These are phyloP conservation scores for Mortierella sp. DNA, from an alignment of 371 early-diverging fungal genomes.

Conservation along the genomic window DNA sequence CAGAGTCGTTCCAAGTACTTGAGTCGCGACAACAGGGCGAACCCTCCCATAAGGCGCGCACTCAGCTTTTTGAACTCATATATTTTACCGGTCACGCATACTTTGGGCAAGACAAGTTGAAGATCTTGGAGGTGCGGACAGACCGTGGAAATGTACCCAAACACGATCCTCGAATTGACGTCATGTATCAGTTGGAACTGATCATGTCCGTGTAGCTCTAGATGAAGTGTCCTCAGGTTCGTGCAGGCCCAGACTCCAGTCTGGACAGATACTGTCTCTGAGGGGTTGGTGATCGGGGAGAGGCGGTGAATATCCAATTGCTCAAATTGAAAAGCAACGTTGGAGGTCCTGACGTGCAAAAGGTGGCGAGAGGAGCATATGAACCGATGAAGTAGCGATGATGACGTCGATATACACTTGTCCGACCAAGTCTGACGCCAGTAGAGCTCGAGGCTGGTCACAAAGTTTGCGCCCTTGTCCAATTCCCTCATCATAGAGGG, in stretches of 20 bases:
- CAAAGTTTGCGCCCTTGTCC: neutral
- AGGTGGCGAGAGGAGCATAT: neutral
- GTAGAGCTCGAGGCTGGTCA: conserved; percentile 1
- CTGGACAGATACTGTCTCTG: neutral
- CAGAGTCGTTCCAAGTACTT: conserved; percentile 1
- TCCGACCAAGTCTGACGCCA: neutral
- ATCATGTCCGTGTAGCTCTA: neutral
- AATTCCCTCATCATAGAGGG: neutral
- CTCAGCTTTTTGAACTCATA: neutral
- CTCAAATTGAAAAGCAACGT: neutral
- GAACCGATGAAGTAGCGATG: neutral
- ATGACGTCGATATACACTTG: neutral
- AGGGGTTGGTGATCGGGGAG: neutral
- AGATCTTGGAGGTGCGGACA: conserved; percentile 8
- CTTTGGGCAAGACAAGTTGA: neutral
- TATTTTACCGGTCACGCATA: neutral
- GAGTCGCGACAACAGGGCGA: neutral
- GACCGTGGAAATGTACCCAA: neutral
- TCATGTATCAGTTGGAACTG: neutral
- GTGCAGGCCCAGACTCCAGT: conserved; percentile 2
- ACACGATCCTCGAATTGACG: neutral
- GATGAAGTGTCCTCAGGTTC: conserved; percentile 2
- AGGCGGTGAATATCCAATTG: neutral
- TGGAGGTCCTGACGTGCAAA: conserved; percentile 9
- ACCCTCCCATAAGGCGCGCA: neutral